Evolutionary conservation across 352 stramenopile species (phyloP).

Genomic region (Globisporangium irregulare): DNA sequence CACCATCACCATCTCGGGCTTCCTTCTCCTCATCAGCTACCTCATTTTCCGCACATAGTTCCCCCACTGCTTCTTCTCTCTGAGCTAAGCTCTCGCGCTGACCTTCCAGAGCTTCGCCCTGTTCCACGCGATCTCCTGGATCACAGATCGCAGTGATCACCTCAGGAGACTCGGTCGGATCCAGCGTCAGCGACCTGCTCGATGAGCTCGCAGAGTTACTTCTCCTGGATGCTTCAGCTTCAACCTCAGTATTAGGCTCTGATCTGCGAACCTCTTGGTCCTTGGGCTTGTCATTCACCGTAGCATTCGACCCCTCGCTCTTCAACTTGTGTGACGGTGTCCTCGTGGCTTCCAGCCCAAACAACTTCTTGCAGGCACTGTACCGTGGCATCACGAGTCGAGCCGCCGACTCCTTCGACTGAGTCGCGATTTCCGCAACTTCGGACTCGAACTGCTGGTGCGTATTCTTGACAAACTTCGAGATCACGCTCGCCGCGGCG

Average conservation of each 20-base stretch:
- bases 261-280: background rate
- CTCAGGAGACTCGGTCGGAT: background rate
- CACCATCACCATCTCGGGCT: background rate
- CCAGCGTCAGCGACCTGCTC: conserved; percentile 3
- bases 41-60: background rate
- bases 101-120: background rate
- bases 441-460: conserved; percentile 38
- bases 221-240: background rate
- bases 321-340: background rate
- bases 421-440: conserved; percentile 28
- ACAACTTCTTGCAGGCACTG: conserved; percentile 30
- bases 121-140: background rate
- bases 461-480: conserved; percentile 39
- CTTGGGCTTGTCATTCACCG: background rate
- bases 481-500: conserved; percentile 29
- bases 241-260: background rate
- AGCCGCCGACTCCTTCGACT: conserved; percentile 39
- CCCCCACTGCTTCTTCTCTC: too few species aligned
- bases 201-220: conserved; percentile 7
- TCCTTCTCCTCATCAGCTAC: background rate
- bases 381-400: conserved; percentile 34
- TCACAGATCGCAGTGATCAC: background rate
- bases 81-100: background rate
- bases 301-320: background rate
- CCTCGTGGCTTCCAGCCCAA: conserved; percentile 14